Percentiles rank a stretch among this genome's conserved stretches.
Evolutionary conservation across 2,329 filamentous ascomycete genomes (phyloP).

Genomic region (Sporothrix euskadiensis): DNA sequence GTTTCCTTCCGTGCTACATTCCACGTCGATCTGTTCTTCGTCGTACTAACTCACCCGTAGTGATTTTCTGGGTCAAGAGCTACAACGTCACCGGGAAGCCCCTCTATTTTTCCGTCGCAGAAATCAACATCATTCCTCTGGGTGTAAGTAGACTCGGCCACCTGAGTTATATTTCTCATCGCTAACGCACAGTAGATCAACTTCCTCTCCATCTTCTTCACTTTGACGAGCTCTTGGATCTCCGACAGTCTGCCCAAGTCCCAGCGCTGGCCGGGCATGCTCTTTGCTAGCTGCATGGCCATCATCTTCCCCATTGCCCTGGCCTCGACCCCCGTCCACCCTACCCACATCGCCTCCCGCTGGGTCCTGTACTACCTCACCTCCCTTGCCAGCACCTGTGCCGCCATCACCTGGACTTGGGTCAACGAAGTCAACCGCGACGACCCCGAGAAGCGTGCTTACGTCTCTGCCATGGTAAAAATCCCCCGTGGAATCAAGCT

Average conservation of each 20-base stretch:
- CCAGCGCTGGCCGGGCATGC: conserved; percentile 36
- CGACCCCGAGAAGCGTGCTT: conserved; percentile 38
- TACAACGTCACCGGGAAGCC: conserved; percentile 35
- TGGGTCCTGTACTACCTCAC: conserved; percentile 37
- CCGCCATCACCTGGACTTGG: conserved; percentile 37
- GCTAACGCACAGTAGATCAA: conserved; percentile 32
- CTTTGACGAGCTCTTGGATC: conserved; percentile 35
- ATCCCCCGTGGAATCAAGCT: no score
- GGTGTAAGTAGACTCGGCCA: conserved; percentile 31
- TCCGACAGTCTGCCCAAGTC: conserved; percentile 36
- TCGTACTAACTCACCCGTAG: conserved; percentile 19
- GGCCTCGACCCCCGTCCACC: conserved; percentile 36
- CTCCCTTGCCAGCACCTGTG: conserved; percentile 32
- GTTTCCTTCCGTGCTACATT: background rate
- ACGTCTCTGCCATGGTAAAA: conserved; percentile 34
- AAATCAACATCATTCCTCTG: conserved; percentile 38
- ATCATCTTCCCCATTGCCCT: conserved; percentile 36
- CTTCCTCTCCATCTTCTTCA: conserved; percentile 34
- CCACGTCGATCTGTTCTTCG: background rate
- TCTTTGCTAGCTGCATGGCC: conserved; percentile 34
- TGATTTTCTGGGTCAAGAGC: conserved; percentile 39
- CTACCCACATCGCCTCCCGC: conserved; percentile 31
- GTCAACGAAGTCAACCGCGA: conserved; percentile 36
- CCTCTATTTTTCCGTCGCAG: conserved; percentile 34
- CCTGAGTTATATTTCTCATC: background rate